phyloP scores from a whole-genome alignment of 2,329 filamentous ascomycete genomes.

The Drechslerella dactyloides region DNA sequence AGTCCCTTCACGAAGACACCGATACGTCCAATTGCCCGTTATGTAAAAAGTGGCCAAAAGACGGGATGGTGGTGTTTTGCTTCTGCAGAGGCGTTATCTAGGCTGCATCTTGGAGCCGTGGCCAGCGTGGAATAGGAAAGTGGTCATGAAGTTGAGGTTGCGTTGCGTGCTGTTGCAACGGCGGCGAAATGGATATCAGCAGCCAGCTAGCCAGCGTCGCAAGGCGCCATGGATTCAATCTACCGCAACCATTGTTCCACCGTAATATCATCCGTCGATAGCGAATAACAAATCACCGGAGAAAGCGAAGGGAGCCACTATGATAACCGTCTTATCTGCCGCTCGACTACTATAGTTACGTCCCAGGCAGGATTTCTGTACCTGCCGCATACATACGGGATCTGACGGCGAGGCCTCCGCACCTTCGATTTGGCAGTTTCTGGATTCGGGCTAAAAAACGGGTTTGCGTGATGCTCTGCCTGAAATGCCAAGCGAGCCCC shows the following conservation, averaged over 20 bases:
- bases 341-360: constrained; percentile 35
- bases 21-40: constrained; percentile 12
- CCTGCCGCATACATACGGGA: constrained; percentile 48
- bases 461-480: constrained; percentile 51
- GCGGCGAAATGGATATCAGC: constrained; percentile 6
- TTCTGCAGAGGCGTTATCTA: too few species aligned
- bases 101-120: neutral
- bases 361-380: constrained; percentile 15
- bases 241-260: constrained; percentile 15
- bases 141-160: constrained; percentile 33
- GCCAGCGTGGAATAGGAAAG: constrained; percentile 45
- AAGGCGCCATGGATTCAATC: constrained; percentile 15
- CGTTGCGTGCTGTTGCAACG: constrained; percentile 30
- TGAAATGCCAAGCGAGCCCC: constrained; percentile 49
- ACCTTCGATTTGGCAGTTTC: constrained; percentile 43
- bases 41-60: constrained; percentile 31
- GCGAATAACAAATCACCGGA: neutral
- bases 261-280: neutral
- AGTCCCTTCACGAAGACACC: constrained; percentile 21
- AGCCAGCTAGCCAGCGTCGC: constrained; percentile 4
- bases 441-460: constrained; percentile 50
- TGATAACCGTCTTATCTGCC: constrained; percentile 39
- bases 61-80: constrained; percentile 21
- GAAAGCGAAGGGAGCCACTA: constrained; percentile 1
- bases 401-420: constrained; percentile 41